phyloP scores from a whole-genome alignment of 2,329 filamentous ascomycete genomes.

The Aspergillus luchuensis region DNA sequence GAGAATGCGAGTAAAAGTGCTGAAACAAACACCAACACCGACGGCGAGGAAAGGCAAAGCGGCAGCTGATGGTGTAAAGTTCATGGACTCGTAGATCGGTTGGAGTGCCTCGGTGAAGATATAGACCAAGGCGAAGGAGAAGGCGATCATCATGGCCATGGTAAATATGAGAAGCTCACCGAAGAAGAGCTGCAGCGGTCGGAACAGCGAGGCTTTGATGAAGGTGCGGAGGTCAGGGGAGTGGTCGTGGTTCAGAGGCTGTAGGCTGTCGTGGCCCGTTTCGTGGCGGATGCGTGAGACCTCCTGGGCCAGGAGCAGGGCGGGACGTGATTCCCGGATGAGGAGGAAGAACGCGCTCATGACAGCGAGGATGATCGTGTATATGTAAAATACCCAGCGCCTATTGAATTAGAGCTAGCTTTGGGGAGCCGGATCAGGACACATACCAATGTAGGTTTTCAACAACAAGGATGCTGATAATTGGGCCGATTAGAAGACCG shows the following conservation, averaged over 20 bases:
- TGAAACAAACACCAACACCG: conserved; percentile 44
- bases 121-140: conserved; percentile 50
- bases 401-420: conserved; percentile 22
- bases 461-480: conserved; percentile 45
- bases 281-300: conserved; percentile 30
- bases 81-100: conserved; percentile 42
- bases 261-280: conserved; percentile 28
- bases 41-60: conserved; percentile 48
- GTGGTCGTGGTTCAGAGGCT: conserved; percentile 41
- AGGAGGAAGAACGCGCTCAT: conserved; percentile 36
- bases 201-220: conserved; percentile 38
- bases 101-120: conserved; percentile 50
- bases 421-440: background rate
- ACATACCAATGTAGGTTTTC: background rate
- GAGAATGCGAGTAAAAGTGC: conserved; percentile 47
- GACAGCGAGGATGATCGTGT: conserved; percentile 39
- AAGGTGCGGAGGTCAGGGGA: conserved; percentile 40
- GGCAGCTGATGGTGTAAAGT: conserved; percentile 36
- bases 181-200: conserved; percentile 46
- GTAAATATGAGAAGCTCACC: conserved; percentile 51
- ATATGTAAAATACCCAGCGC: conserved; percentile 49
- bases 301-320: conserved; percentile 40
- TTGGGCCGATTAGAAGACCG: conserved; percentile 47
- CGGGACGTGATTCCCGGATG: conserved; percentile 48
- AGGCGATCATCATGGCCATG: conserved; percentile 45